Evolutionary conservation across 305 asterid species (phyloP), one percentile per base, ranked within the genome.

Genomic region (Lippia alba): DNA sequence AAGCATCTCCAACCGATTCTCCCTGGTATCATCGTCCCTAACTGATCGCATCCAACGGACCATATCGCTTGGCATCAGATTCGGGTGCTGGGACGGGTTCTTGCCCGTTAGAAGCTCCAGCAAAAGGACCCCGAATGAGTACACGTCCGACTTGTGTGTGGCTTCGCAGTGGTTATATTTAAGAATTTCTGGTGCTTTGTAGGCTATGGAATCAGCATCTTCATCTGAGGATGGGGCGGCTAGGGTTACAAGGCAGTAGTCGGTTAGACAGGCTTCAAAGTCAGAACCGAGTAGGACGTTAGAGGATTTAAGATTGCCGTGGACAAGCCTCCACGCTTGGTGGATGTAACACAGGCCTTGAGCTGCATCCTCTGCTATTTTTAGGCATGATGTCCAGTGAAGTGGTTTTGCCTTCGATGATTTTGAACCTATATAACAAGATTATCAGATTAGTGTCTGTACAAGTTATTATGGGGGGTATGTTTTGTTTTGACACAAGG

Each of bases 311-410:
- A 91, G 92, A 48, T 88, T 94, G 76, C 97, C 96, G 49, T 94
- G 97, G 24, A 85, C 89, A 4, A 94, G 97, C 72, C 92, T 75
- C 91, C 96, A 89, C 0, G 97, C 97, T 83, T 89, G 96, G 87
- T 91, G 97, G 80, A 91, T 87, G 85, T 83, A 89, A 70, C 90
- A 82, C 20, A 91, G 96, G n/a, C 97, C 96, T 76, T 87, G 95
- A 12, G 91, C 90, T 80, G 84, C 68, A 6, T 91, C 97, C 64
- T 91, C 96, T 6, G 97, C 91, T 73, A 91, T 91, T 72, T 91
- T 91, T 82, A 91, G 65, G 80, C 96, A 89, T 12, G 97, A 91
- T n/a, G 96, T 91, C 97, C 97, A 91, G 69, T 91, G 96, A 32
- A 89, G 96, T 33, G 97, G 90, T 54, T 82, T 89, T 5, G 96